Base-by-base conservation (phyloP, 768 basidiomycete genomes). In the Tricholoma flavovirens region DNA sequence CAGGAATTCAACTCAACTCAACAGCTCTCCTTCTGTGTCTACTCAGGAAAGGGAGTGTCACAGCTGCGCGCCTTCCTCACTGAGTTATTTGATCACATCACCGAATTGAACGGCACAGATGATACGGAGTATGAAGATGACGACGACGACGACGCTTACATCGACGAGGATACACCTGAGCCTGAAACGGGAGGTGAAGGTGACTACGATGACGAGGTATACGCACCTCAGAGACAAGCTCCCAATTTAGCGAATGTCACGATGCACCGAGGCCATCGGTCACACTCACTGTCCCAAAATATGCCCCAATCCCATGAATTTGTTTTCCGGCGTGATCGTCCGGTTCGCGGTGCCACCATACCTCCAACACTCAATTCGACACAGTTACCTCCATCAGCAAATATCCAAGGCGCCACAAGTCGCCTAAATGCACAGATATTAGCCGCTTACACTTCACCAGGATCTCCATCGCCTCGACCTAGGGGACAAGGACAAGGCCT, bases 1-100 rank as follows among this genome's bases (percentile, higher is more conserved):
- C 66, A 96, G 93, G 93, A 96, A 55, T 98, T 96, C 70, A 98
- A 90, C 66, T 77, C 86, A 35, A 87, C 86, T 48, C 97, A 99
- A 68, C 84, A 92, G 49, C 77, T 82, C 17, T 84, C 92, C 4
- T 99, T 98, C 68, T 98, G 97, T 71, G 97, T 99, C 14, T 99
- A 91, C 74, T 98, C 96, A 10, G 92, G 93, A 19, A 86, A 86
- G 61, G 95, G 96, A 6, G 90, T 99, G 1, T 74, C 80, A 10
- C 86, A 93, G 49, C 79, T 99, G 17, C 82, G 96, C 30, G 74
- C 83, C 15, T 94, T 85, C 69, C 75, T 99, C 48, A 86, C 81
- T 5, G 87, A 87, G 56, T 69, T 88, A 12, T 90, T 87, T 67
- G 85, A 86, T 62, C 83, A 83, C 58, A 86, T 90, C 63, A 87